Percentiles rank a stretch among this genome's conserved stretches.
Conservation (phyloP, 2,329 filamentous ascomycete species). For the Fusarium odoratissimum region DNA sequence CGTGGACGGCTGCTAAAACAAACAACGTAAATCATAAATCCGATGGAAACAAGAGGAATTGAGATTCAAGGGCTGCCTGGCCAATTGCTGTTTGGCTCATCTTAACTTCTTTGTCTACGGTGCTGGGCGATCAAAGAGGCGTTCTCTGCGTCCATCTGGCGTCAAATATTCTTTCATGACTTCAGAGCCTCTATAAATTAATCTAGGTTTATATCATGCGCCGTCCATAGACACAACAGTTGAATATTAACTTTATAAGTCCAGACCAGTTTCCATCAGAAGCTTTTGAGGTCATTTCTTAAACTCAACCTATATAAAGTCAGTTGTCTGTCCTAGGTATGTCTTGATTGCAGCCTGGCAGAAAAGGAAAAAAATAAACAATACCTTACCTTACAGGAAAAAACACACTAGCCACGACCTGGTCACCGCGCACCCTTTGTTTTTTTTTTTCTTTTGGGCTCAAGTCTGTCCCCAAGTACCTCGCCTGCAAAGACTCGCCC, state of each 20-base stretch:
- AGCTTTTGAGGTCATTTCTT: neutral
- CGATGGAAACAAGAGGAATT: neutral
- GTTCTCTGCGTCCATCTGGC: neutral
- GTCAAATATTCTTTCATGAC: neutral
- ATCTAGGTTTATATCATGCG: neutral
- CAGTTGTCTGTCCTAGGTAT: neutral
- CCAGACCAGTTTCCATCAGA: neutral
- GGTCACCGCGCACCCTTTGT: conserved; percentile 36
- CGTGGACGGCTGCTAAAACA: conserved; percentile 1
- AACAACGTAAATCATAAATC: neutral
- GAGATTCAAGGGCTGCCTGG: neutral
- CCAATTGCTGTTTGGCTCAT: conserved; percentile 4
- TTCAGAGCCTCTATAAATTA: neutral
- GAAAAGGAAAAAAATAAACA: conserved; percentile 6
- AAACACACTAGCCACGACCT: conserved; percentile 28
- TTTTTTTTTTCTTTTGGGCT: conserved; percentile 35
- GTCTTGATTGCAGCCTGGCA: neutral
- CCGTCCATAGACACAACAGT: neutral
- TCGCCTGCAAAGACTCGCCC: conserved; percentile 10
- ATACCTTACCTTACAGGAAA: conserved; percentile 1
- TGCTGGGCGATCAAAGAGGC: neutral
- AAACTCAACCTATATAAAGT: neutral
- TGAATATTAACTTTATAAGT: neutral
- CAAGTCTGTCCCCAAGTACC: conserved; percentile 22
- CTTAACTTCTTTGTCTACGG: conserved; percentile 3